Evolutionary conservation across 2,329 filamentous ascomycete genomes (phyloP), one percentile per base, ranked within the genome.

Genomic region (Didymella exigua): DNA sequence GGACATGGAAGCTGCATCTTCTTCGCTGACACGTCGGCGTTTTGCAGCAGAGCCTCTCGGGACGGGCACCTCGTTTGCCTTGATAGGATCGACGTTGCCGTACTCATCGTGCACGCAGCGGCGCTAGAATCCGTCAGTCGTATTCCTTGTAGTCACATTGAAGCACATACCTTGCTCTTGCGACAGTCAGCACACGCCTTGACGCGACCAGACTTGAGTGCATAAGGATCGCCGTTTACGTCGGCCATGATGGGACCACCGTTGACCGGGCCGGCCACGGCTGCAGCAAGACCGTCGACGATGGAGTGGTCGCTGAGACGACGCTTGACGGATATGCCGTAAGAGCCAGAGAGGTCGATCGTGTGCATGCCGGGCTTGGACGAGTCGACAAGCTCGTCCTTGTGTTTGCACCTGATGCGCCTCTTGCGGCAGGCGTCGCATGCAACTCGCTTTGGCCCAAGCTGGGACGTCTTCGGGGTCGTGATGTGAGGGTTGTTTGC

Each of bases 151-250:
- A 14, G 21, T 31, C 16, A 18, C 1, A n/a, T 16, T 16, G 21
- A 24, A 19, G 19, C 34, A 73, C 81, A 72, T 69, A 86, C 85
- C 79, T 88, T 88, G 79, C 84, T 87, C 70, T 86, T 87, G 40
- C 86, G 82, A 72, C 86, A 88, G 63, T 87, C 85, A 54, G 85
- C 80, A 68, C 86, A 88, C 37, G 86, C 86, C 71, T 87, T 87
- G 65, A 81, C 86, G 63, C 85, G 74, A 55, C 84, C 80, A 68
- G 85, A 84, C 73, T 84, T 81, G 40, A 77, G 78, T 55, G 82
- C 72, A 57, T 75, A 65, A 57, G 75, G 68, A 37, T 76, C 74
- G n/a, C 62, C 61, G 19, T 67, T 68, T n/a, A 69, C 60, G 43
- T 74, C 71, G 21, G 66, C 66, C 70, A 71, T 68, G 34, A 66